Evolutionary conservation across 2,329 filamentous ascomycete genomes (phyloP).

Genomic region (Hypoxylon sp.): DNA sequence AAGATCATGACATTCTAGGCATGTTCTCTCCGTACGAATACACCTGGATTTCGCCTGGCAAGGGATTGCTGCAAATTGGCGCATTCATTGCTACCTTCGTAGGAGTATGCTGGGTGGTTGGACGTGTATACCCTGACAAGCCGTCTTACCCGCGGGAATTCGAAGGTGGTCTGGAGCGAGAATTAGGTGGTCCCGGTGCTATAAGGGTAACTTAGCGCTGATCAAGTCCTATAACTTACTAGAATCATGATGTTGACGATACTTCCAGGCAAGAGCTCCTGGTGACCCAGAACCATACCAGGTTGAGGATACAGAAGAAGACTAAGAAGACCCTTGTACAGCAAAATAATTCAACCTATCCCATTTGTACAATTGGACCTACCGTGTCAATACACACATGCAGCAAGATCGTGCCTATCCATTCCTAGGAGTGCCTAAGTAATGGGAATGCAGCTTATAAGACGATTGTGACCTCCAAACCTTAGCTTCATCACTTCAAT

Average conservation of each 20-base stretch:
- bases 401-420: conserved; percentile 5
- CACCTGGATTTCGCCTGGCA: conserved; percentile 81
- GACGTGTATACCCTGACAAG: conserved; percentile 79
- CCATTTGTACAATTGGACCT: conserved; percentile 11
- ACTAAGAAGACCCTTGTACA: conserved; percentile 37
- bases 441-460: conserved; percentile 17
- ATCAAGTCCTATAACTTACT: background rate
- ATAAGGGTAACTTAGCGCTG: conserved; percentile 69
- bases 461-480: conserved; percentile 1
- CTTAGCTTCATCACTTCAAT: background rate
- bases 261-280: conserved; percentile 65
- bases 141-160: conserved; percentile 78
- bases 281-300: conserved; percentile 69
- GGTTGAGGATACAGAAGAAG: conserved; percentile 48
- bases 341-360: conserved; percentile 8
- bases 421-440: background rate
- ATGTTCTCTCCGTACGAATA: conserved; percentile 93
- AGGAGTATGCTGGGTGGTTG: conserved; percentile 76
- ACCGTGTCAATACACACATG: too few relatives aligned
- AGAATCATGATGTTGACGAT: conserved; percentile 35
- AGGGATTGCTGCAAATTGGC: conserved; percentile 77
- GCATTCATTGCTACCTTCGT: conserved; percentile 76
- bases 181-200: conserved; percentile 79
- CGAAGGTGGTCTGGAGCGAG: conserved; percentile 78
- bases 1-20: conserved; percentile 94